phyloP scores from a whole-genome alignment of 2,329 filamentous ascomycete species.

The Monosporascus sp. region DNA sequence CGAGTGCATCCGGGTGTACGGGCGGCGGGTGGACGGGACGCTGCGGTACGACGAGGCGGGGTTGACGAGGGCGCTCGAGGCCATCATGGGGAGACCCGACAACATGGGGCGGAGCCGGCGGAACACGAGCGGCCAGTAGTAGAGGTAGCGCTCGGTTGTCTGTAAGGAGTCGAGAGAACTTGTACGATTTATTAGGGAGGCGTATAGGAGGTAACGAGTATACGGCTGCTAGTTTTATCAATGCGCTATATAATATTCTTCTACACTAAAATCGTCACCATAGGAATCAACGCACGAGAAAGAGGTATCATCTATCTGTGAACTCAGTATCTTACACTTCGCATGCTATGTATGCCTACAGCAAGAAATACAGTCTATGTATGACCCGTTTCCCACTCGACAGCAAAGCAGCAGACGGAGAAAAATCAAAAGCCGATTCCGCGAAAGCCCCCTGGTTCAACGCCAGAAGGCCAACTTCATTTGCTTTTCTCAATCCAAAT shows the following conservation, averaged over 20 bases:
- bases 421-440: neutral
- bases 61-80: constrained; percentile 68
- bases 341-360: neutral
- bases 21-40: constrained; percentile 50
- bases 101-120: constrained; percentile 36
- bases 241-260: too few species aligned
- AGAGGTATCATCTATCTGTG: neutral
- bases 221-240: too few species aligned
- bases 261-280: too few species aligned
- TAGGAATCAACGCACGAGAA: neutral
- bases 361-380: neutral
- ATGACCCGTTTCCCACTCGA: neutral
- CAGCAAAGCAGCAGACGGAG: neutral
- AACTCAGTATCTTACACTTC: neutral
- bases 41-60: constrained; percentile 72
- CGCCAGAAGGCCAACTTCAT: neutral
- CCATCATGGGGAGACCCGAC: constrained; percentile 60
- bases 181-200: too few species aligned
- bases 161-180: neutral
- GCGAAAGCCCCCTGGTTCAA: too few species aligned
- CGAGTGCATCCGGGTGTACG: constrained; percentile 71
- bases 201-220: too few species aligned
- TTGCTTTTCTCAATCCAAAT: neutral
- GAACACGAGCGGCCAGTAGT: constrained; percentile 33
- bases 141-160: neutral